Evolutionary conservation across 2,329 filamentous ascomycete species (phyloP), one percentile per base, ranked within the genome.

Genomic region (Trichophyton rubrum): DNA sequence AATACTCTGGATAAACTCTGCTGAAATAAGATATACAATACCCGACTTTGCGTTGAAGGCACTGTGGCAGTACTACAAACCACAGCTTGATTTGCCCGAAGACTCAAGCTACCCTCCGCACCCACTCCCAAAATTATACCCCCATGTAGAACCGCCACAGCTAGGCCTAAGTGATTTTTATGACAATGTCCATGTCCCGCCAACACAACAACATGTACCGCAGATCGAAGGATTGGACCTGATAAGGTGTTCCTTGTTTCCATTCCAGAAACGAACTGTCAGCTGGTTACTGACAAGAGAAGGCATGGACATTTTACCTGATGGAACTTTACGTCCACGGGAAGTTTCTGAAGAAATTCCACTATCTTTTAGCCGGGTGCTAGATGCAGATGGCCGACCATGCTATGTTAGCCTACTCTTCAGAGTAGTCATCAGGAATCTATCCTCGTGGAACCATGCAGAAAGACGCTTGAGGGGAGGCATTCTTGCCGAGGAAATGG

Each of bases 401-500:
- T 78, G 70, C 64, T 74, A 72, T 63, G 69, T 72, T 57, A 79
- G 76, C 62, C 71, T 74, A 61, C 66, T 77, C 13, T 71, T 76
- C 51, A 73, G 74, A 61, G 67, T 72, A 20, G 68, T 75, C 33
- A 71, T 73, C 2, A 72, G 69, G 5, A 70, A 77, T 59, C 58
- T 74, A 11, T 69, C 67, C 20, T 58, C 65, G 35, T 78, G 67
- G 70, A 65, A 64, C 47, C 68, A 70, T 67, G 69, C 67, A 17
- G 64, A 63, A 33, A 62, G 66, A 24, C 60, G 66, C 27, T 60
- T 77, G 3, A 71, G 64, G 45, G 78, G 78, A 6, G 78, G 78
- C 2, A 75, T 79, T 17, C 70, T 80, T 55, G 77, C 77, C 7
- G 77, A 79, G 65, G 77, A 79, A 62, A 79, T 79, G 77, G 77